Conservation (phyloP, 2,329 filamentous ascomycete species). For the Rutstroemia sp. region DNA sequence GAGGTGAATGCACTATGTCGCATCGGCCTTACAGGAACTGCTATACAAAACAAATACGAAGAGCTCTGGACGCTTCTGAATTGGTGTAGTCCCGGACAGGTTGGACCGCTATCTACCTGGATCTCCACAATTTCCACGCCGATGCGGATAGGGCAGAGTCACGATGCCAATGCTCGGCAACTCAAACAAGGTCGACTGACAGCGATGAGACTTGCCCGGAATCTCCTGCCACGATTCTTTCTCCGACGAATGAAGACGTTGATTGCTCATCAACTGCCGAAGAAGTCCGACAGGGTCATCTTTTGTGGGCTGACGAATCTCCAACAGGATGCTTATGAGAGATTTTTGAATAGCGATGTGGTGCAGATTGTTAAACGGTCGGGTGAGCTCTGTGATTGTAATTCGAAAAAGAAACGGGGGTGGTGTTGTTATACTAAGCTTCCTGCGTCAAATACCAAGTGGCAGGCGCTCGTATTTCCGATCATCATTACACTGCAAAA, state of each 20-base stretch:
- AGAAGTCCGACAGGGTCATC: slow-evolving; percentile 88
- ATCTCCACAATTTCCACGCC: slow-evolving; percentile 69
- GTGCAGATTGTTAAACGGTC: slow-evolving; percentile 62
- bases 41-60: slow-evolving; percentile 96
- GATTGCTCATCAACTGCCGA: slow-evolving; percentile 86
- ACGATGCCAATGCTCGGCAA: slow-evolving; percentile 79
- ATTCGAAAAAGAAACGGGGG: slow-evolving; percentile 61
- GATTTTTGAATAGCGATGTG: slow-evolving; percentile 66
- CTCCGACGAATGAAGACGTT: slow-evolving; percentile 86
- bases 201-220: slow-evolving; percentile 76
- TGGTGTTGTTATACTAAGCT: slow-evolving; percentile 68
- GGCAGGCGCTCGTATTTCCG: slow-evolving; percentile 70
- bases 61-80: slow-evolving; percentile 95
- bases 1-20: slow-evolving; percentile 85
- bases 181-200: slow-evolving; percentile 74
- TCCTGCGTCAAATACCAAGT: slow-evolving; percentile 37
- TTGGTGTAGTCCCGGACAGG: slow-evolving; percentile 83
- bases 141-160: slow-evolving; percentile 72
- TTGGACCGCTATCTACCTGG: slow-evolving; percentile 68
- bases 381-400: slow-evolving; percentile 62
- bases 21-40: slow-evolving; percentile 89
- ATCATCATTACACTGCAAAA: slow-evolving; percentile 78
- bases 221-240: slow-evolving; percentile 84
- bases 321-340: slow-evolving; percentile 77
- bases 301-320: slow-evolving; percentile 85